Base-by-base conservation (phyloP, 805 yeast species). In the Ascoidea rubescens region DNA sequence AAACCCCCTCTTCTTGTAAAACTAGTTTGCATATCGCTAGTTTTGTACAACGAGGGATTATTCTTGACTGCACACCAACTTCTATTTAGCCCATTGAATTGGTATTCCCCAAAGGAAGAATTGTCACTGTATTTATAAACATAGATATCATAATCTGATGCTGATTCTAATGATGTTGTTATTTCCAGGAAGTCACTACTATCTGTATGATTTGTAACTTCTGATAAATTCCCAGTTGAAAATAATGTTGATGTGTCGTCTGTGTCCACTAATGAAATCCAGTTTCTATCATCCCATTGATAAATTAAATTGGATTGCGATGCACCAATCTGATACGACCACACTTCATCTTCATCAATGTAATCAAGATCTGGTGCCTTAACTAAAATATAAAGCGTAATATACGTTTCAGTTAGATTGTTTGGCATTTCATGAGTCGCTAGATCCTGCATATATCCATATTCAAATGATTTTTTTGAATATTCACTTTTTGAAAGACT, bases 1-100 rank as follows among this genome's bases (percentile, higher is more conserved):
- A 71, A 73, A 5, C 74, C 74, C 45, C 74, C 71, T 28, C 81
- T 67, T 1, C 64, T 58, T 0, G 84, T 74, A 50, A 70, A 68
- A 21, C 69, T 60, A 7, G 67, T 60, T 5, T 63, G 59, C 50
- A 68, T 61, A 5, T 64, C 52, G 6, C 62, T 60, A n/a, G 66
- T 60, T 48, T 66, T 61, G 42, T 67, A 53, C 32, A 64, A 54
- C 0, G 67, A 69, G 16, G 77, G 79, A 4, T 82, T 84, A 50
- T 71, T 72, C 49, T 73, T 65, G 5, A 87, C 67, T 0, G 95
- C 96, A 65, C 93, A 84, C 75, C 86, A 78, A 49, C 91, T 82
- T 55, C 68, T 67, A 49, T 73, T 71, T 50, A 84, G 60, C 1
- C 63, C 64, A 1, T 56, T 55, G 50, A 75, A 69, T 52, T 68